Evolutionary conservation across 768 basidiomycete genomes (phyloP).

Genomic region (Royoungia palumana): DNA sequence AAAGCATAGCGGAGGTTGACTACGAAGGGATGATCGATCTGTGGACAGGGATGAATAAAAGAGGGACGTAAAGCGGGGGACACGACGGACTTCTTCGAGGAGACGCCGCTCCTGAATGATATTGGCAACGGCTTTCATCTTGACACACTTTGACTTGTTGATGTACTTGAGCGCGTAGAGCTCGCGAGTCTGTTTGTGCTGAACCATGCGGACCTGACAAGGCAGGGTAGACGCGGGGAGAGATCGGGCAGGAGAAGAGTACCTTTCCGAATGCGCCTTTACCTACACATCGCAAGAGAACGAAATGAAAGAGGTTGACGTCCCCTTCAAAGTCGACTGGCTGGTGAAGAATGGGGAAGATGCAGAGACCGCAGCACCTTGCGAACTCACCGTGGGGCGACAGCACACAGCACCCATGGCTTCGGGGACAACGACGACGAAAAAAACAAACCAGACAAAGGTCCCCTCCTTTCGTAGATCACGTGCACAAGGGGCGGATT

Average conservation of each 20-base stretch:
- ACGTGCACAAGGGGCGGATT: constrained; percentile 10
- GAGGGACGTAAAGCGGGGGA: not conserved
- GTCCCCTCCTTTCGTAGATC: not conserved
- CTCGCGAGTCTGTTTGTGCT: constrained; percentile 97
- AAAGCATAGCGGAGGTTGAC: constrained; percentile 96
- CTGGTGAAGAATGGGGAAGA: constrained; percentile 36
- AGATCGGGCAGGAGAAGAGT: not conserved
- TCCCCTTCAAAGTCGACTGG: constrained; percentile 95
- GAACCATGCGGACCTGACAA: constrained; percentile 91
- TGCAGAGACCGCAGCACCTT: not conserved
- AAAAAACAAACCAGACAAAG: constrained; percentile 12
- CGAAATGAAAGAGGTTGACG: constrained; percentile 95
- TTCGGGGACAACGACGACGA: constrained; percentile 2
- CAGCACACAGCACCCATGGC: constrained; percentile 80
- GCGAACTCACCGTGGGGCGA: constrained; percentile 62
- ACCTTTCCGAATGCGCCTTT: constrained; percentile 99
- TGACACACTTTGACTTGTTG: constrained; percentile 96
- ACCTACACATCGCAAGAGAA: constrained; percentile 92
- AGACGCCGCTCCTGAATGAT: constrained; percentile 94
- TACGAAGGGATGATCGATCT: constrained; percentile 95
- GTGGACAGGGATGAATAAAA: not conserved
- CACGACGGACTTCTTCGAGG: constrained; percentile 78
- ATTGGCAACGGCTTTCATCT: constrained; percentile 97
- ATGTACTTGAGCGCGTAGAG: constrained; percentile 99
- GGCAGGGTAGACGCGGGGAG: constrained; percentile 12